Evolutionary conservation across 345 rosid genomes (phyloP).

Genomic region (Abelmoschus esculentus): DNA sequence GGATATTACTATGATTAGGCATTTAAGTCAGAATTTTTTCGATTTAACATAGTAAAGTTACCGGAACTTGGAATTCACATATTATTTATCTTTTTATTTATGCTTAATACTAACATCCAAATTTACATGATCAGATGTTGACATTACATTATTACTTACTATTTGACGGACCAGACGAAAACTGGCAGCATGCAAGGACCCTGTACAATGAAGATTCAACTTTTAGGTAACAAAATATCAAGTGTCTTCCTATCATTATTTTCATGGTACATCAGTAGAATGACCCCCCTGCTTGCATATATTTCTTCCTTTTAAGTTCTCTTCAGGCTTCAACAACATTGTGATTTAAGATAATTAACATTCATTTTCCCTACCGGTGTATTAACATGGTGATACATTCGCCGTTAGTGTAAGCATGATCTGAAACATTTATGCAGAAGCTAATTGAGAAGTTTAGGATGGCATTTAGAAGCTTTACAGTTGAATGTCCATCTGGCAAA

Average conservation of each 20-base stretch:
- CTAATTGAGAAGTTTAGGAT: neutral
- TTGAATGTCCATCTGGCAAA: neutral
- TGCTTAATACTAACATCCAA: neutral
- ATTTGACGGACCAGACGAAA: conserved; percentile 80
- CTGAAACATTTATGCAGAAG: neutral
- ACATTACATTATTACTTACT: conserved; percentile 89
- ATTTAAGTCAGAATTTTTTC: too few relatives aligned
- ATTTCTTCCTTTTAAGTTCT: too few relatives aligned
- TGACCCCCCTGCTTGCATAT: neutral
- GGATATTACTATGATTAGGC: too few relatives aligned
- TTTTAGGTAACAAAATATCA: conserved; percentile 46
- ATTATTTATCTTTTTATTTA: neutral
- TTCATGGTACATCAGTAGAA: too few relatives aligned
- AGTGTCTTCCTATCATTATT: neutral
- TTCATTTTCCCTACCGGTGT: neutral
- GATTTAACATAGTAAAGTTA: neutral
- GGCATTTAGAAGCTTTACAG: neutral
- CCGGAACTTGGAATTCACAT: neutral
- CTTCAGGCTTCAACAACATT: neutral
- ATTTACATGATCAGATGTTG: conserved; percentile 53
- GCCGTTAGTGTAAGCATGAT: neutral
- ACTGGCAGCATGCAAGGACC: conserved; percentile 60
- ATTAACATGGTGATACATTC: neutral
- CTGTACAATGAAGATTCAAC: conserved; percentile 61
- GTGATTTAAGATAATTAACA: neutral